Evolutionary conservation across 2,329 filamentous ascomycete species (phyloP).

Genomic region (Penicillium sp.): DNA sequence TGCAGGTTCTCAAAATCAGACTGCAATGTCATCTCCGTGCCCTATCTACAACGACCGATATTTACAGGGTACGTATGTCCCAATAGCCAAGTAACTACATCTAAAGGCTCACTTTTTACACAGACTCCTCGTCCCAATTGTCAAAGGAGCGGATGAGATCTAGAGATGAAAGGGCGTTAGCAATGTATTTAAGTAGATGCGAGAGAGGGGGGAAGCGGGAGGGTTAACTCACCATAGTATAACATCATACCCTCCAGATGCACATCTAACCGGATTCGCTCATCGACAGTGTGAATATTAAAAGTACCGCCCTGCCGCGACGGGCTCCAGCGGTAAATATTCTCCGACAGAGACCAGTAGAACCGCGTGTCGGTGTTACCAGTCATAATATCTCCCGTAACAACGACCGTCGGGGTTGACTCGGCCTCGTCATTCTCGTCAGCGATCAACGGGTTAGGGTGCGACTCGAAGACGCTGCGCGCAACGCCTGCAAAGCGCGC

Average conservation of each 20-base stretch:
- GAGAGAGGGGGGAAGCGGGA: too few species aligned
- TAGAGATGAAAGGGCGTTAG: slow-evolving; percentile 12
- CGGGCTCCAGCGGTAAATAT: slow-evolving; percentile 56
- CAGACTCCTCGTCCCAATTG: slow-evolving; percentile 22
- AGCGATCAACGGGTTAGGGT: slow-evolving; percentile 24
- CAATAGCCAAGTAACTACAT: neutral
- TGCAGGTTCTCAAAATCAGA: neutral
- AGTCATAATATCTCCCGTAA: slow-evolving; percentile 52
- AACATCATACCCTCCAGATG: slow-evolving; percentile 47
- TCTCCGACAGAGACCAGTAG: slow-evolving; percentile 55
- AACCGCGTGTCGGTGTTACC: slow-evolving; percentile 57
- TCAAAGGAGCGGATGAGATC: slow-evolving; percentile 38
- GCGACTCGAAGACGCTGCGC: slow-evolving; percentile 43
- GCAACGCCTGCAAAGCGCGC: slow-evolving; percentile 43
- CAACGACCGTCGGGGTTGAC: slow-evolving; percentile 38
- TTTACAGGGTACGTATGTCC: neutral
- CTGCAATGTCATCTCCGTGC: neutral
- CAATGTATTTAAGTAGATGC: neutral
- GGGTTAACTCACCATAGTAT: slow-evolving; percentile 38
- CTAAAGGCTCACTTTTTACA: slow-evolving; percentile 4
- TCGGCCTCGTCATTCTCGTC: slow-evolving; percentile 23
- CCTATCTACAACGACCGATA: neutral
- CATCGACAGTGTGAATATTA: slow-evolving; percentile 56
- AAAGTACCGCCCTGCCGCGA: slow-evolving; percentile 46
- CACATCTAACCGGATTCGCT: slow-evolving; percentile 46